These are phyloP conservation scores for Talaromyces sp. DNA, from an alignment of 2,329 filamentous ascomycete genomes.

Conservation along the genomic window DNA sequence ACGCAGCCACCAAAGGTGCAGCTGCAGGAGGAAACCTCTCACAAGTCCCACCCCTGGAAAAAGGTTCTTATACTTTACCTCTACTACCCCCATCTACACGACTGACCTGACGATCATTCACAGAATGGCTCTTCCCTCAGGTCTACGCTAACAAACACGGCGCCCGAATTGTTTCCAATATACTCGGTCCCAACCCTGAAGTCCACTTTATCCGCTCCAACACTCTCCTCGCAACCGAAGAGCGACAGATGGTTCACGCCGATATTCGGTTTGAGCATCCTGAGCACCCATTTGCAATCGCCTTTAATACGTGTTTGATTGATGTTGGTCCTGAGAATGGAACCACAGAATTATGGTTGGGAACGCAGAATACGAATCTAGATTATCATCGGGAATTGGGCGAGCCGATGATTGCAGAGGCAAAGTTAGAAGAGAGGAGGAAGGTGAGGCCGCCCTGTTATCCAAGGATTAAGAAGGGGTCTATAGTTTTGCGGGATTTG, in stretches of 20 bases:
- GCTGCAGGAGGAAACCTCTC: conserved; percentile 11
- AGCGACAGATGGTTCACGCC: conserved; percentile 8
- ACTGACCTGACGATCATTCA: neutral
- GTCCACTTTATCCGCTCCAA: conserved; percentile 13
- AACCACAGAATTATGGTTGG: conserved; percentile 8
- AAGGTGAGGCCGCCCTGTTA: conserved; percentile 28
- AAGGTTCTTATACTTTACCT: neutral
- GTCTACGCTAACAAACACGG: conserved; percentile 11
- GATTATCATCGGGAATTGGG: conserved; percentile 7
- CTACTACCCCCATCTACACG: neutral
- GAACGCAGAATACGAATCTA: conserved; percentile 9
- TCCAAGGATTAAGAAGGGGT: conserved; percentile 24
- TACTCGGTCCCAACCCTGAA: conserved; percentile 6
- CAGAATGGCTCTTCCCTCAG: conserved; percentile 11
- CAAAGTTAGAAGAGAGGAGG: conserved; percentile 22
- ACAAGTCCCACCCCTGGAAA: conserved; percentile 11
- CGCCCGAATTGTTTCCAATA: conserved; percentile 8
- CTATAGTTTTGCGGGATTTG: conserved; percentile 31
- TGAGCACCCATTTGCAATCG: neutral
- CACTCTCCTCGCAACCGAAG: conserved; percentile 5
- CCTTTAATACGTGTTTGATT: neutral
- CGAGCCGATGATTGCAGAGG: conserved; percentile 4
- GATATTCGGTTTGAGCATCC: conserved; percentile 7
- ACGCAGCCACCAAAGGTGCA: conserved; percentile 3
- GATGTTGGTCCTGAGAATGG: conserved; percentile 8